Percentiles rank a stretch among this genome's conserved stretches.
These are phyloP conservation scores for Diaporthe amygdali DNA, from an alignment of 2,329 filamentous ascomycete genomes.

Conservation along the genomic window DNA sequence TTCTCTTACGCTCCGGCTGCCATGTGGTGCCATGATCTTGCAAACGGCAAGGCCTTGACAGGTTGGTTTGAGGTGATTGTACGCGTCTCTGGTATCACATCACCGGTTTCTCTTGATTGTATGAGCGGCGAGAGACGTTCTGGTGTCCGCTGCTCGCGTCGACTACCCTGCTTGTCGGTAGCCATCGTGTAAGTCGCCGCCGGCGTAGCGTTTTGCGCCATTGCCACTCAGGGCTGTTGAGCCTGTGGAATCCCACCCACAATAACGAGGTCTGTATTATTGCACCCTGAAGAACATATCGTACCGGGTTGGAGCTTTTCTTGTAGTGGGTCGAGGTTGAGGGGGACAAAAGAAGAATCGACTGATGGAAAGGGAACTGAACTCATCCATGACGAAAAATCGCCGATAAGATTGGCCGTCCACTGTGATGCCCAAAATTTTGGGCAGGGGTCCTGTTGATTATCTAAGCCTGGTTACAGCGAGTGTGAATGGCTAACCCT, in stretches of 20 bases:
- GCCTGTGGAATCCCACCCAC: background rate
- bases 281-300: constrained; percentile 6
- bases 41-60: constrained; percentile 53
- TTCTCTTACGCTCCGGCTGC: constrained; percentile 81
- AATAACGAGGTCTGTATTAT: background rate
- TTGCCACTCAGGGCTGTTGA: constrained; percentile 8
- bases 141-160: constrained; percentile 6
- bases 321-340: background rate
- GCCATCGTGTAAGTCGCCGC: constrained; percentile 24
- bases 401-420: constrained; percentile 17
- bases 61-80: constrained; percentile 32
- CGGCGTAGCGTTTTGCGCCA: constrained; percentile 26
- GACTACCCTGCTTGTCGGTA: constrained; percentile 16
- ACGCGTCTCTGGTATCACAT: constrained; percentile 48
- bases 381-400: constrained; percentile 18
- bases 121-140: constrained; percentile 41
- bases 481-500: background rate
- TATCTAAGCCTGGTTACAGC: background rate
- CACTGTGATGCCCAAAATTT: background rate
- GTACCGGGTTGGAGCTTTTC: background rate
- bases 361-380: background rate
- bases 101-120: constrained; percentile 68
- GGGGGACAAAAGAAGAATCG: background rate
- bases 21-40: constrained; percentile 90
- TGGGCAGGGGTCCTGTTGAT: constrained; percentile 5